A percentile compares a stretch with the other conserved stretches of the same genome.
phyloP scores from a whole-genome alignment of 2,329 filamentous ascomycete genomes.

The Microdochium trichocladiopsis region DNA sequence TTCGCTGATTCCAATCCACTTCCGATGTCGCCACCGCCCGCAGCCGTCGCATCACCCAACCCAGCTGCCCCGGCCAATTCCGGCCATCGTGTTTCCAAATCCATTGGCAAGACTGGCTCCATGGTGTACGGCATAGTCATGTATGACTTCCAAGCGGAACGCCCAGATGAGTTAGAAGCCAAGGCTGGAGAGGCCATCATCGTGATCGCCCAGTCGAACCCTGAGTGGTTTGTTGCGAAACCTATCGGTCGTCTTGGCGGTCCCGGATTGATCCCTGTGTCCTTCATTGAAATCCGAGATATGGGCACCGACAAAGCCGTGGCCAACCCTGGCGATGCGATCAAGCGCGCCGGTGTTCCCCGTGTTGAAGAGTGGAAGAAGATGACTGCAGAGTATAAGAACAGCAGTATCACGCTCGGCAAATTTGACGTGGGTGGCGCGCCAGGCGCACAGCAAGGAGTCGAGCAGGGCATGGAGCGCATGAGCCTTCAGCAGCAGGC shows the following conservation, averaged over 20 bases:
- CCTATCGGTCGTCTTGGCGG: conserved; percentile 96
- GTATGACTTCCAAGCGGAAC: conserved; percentile 92
- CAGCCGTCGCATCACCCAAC: conserved; percentile 1
- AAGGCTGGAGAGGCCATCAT: conserved; percentile 96
- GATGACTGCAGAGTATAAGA: conserved; percentile 98
- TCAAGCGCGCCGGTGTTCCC: conserved; percentile 82
- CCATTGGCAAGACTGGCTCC: conserved; percentile 54
- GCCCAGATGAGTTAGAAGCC: conserved; percentile 92
- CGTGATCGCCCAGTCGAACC: conserved; percentile 95
- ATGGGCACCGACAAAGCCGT: conserved; percentile 84
- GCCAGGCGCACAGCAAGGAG: conserved; percentile 32
- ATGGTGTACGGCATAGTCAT: conserved; percentile 97
- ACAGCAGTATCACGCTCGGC: conserved; percentile 93
- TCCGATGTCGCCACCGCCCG: neutral
- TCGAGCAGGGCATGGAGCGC: conserved; percentile 68
- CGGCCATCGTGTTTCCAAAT: conserved; percentile 42
- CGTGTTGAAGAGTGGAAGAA: conserved; percentile 99
- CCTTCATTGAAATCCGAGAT: conserved; percentile 92
- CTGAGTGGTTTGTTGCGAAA: conserved; percentile 98
- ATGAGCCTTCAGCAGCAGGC: conserved; percentile 64
- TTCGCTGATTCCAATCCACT: conserved; percentile 55
- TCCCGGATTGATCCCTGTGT: conserved; percentile 90
- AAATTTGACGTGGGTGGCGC: conserved; percentile 64
- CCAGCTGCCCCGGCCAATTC: conserved; percentile 11
- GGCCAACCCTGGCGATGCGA: conserved; percentile 73